Evolutionary conservation across 2,329 filamentous ascomycete species (phyloP).

Genomic region (Colletotrichum musae): DNA sequence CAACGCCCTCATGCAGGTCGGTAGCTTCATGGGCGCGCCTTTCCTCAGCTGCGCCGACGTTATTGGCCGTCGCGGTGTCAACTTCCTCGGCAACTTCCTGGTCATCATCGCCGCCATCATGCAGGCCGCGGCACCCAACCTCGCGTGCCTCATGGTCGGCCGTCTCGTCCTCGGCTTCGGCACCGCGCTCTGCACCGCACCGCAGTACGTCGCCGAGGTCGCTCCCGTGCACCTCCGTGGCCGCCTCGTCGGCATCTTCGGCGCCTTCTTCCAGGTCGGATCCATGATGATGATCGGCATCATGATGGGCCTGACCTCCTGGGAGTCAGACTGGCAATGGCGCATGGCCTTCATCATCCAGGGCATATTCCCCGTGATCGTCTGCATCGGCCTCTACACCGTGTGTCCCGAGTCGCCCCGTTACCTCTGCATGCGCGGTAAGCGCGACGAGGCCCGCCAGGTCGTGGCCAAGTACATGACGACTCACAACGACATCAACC

Average conservation of each 20-base stretch:
- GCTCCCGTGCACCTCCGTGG: slow-evolving; percentile 53
- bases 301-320: slow-evolving; percentile 57
- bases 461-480: slow-evolving; percentile 57
- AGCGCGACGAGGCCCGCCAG: slow-evolving; percentile 51
- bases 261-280: slow-evolving; percentile 62
- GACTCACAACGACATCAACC: slow-evolving; percentile 54
- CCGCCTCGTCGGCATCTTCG: slow-evolving; percentile 62
- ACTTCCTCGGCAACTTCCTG: slow-evolving; percentile 60
- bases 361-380: slow-evolving; percentile 55
- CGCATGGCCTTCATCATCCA: slow-evolving; percentile 60
- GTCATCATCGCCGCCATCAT: slow-evolving; percentile 60
- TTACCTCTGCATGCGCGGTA: slow-evolving; percentile 55
- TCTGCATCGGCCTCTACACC: slow-evolving; percentile 49
- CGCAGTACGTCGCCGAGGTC: slow-evolving; percentile 49
- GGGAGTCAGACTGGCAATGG: slow-evolving; percentile 55
- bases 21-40: slow-evolving; percentile 62
- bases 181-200: slow-evolving; percentile 48
- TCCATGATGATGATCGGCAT: slow-evolving; percentile 58
- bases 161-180: slow-evolving; percentile 71
- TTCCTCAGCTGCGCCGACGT: slow-evolving; percentile 65
- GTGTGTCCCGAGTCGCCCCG: slow-evolving; percentile 59
- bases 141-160: slow-evolving; percentile 61
- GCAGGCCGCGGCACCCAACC: slow-evolving; percentile 54
- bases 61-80: slow-evolving; percentile 65
- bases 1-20: slow-evolving; percentile 64